phyloP scores from a whole-genome alignment of 139 green algal genomes.

The Coccomyxa sp. region DNA sequence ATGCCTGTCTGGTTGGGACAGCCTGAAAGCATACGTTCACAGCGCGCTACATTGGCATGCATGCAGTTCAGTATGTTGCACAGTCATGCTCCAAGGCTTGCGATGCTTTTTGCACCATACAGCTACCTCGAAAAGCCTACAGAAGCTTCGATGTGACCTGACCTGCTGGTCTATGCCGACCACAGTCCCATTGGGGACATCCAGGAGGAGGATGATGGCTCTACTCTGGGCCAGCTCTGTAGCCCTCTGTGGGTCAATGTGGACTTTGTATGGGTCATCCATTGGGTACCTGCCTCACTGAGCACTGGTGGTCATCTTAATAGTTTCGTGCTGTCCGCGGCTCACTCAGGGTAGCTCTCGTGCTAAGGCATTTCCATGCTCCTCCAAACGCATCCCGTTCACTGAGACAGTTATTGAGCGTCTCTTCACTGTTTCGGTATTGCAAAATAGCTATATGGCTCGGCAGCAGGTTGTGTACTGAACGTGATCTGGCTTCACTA shows the following conservation, averaged over 20 bases:
- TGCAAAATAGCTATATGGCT: no score
- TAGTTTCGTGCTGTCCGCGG: background rate
- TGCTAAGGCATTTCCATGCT: background rate
- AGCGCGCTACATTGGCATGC: background rate
- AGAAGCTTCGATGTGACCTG: background rate
- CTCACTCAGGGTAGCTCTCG: background rate
- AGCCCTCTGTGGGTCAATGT: constrained; percentile 58
- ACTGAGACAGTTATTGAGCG: background rate
- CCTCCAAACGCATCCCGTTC: background rate
- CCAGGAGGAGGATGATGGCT: constrained; percentile 68
- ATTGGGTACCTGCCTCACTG: no score
- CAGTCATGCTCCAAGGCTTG: background rate
- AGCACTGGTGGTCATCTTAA: background rate
- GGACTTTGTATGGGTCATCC: constrained; percentile 52
- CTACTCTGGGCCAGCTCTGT: constrained; percentile 45
- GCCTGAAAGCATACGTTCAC: background rate
- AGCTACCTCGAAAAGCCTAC: background rate
- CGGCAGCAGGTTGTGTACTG: no score
- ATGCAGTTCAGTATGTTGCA: background rate
- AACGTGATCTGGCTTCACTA: no score
- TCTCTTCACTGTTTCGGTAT: background rate
- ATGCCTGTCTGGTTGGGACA: background rate
- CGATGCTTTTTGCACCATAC: background rate
- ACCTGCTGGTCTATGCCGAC: constrained; percentile 84
- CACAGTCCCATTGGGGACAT: constrained; percentile 57